phyloP scores from a whole-genome alignment of 1,284 basidiomycete species.

The Irpex sp. region DNA sequence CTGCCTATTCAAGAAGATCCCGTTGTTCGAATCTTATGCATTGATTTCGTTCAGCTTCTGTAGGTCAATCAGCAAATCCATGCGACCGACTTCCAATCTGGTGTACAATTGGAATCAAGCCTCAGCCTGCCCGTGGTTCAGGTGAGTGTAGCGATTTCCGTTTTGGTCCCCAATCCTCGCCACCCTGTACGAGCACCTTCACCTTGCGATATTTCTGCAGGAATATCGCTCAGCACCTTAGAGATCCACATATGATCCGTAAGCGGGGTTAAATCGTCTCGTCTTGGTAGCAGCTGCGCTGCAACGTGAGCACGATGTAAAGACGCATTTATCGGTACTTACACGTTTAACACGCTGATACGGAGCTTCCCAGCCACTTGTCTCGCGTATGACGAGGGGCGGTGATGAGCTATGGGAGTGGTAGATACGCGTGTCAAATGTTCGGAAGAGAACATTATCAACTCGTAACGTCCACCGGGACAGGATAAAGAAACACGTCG shows the following conservation, averaged over 20 bases:
- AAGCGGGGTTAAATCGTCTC: constrained; percentile 85
- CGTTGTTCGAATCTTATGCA: too few species aligned
- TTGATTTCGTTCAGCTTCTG: too few species aligned
- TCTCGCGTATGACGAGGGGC: constrained; percentile 75
- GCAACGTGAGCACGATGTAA: neutral
- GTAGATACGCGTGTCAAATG: constrained; percentile 88
- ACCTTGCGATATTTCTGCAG: constrained; percentile 52
- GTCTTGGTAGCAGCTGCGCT: constrained; percentile 68
- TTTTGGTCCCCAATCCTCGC: constrained; percentile 64
- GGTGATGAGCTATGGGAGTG: constrained; percentile 70
- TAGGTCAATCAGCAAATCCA: too few species aligned
- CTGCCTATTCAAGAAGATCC: too few species aligned
- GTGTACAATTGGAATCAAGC: too few species aligned
- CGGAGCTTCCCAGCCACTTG: constrained; percentile 85
- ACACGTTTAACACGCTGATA: constrained; percentile 83
- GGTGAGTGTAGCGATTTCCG: constrained; percentile 26
- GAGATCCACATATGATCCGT: constrained; percentile 89
- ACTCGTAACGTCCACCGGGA: constrained; percentile 92
- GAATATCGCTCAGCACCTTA: constrained; percentile 67
- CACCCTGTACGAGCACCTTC: constrained; percentile 70
- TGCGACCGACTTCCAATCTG: too few species aligned
- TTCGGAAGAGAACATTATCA: constrained; percentile 92
- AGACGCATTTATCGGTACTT: constrained; percentile 24
- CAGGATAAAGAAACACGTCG: constrained; percentile 91
- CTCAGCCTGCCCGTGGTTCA: too few species aligned